Evolutionary conservation across 2,329 filamentous ascomycete genomes (phyloP).

Genomic region (Plenodomus tracheiphilus): DNA sequence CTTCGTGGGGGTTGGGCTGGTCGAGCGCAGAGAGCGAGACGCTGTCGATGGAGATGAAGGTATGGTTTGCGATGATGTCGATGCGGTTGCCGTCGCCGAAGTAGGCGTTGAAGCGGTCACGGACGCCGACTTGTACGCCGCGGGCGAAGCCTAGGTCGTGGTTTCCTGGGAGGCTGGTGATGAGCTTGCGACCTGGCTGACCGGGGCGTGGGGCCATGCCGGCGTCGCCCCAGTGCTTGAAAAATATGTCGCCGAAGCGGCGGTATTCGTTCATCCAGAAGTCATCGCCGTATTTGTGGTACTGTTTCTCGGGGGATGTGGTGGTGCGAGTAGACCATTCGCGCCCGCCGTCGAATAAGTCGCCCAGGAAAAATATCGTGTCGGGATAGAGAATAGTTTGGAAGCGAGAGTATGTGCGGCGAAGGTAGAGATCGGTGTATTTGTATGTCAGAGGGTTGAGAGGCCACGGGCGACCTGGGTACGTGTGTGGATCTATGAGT

Average conservation of each 20-base stretch:
- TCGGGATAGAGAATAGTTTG: conserved; percentile 79
- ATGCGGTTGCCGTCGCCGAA: conserved; percentile 93
- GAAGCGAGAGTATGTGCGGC: conserved; percentile 77
- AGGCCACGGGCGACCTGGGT: conserved; percentile 79
- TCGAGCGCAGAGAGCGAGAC: conserved; percentile 81
- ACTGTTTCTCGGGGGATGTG: conserved; percentile 65
- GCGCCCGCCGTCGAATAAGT: conserved; percentile 91
- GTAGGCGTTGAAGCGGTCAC: conserved; percentile 80
- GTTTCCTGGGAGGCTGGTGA: conserved; percentile 87
- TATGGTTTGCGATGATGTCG: conserved; percentile 92
- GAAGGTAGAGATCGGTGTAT: conserved; percentile 89
- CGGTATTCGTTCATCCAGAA: conserved; percentile 88
- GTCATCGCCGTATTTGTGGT: conserved; percentile 73
- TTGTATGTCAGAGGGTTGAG: conserved; percentile 66
- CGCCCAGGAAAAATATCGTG: conserved; percentile 86
- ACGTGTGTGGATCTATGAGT: conserved; percentile 92
- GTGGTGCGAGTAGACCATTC: conserved; percentile 77
- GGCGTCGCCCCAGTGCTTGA: conserved; percentile 66
- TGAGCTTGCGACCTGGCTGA: conserved; percentile 72
- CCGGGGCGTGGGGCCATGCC: conserved; percentile 60
- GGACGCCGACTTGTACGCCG: conserved; percentile 77
- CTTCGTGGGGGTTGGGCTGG: conserved; percentile 55
- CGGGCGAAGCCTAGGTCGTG: conserved; percentile 92
- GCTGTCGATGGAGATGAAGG: conserved; percentile 87
- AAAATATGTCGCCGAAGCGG: conserved; percentile 85